These are phyloP conservation scores for Tetrapyrgos nigripes DNA, from an alignment of 1,284 basidiomycete genomes.

Conservation along the genomic window DNA sequence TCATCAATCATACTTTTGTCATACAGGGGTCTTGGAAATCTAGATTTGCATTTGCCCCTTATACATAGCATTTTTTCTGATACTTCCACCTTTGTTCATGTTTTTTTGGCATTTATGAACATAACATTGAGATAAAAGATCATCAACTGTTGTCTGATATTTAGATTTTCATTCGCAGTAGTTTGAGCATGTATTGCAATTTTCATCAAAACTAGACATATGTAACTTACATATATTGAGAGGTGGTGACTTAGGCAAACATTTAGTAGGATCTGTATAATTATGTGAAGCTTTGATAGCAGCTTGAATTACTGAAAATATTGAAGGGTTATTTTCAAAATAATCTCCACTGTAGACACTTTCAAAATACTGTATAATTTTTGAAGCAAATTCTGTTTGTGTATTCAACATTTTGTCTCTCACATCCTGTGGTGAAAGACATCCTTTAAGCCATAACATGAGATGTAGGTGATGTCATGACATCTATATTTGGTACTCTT, in stretches of 20 bases:
- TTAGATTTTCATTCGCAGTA: background rate
- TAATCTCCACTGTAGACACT: constrained; percentile 19
- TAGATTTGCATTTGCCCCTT: constrained; percentile 28
- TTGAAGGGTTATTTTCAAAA: too few relatives aligned
- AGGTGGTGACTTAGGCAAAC: constrained; percentile 17
- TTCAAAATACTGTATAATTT: constrained; percentile 23
- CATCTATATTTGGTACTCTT: too few relatives aligned
- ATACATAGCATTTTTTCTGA: constrained; percentile 4
- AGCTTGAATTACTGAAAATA: background rate
- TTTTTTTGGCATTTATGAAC: constrained; percentile 19
- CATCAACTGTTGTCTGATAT: background rate
- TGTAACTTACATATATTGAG: background rate
- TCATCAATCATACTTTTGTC: constrained; percentile 25
- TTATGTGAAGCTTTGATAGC: too few relatives aligned
- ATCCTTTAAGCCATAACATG: constrained; percentile 34
- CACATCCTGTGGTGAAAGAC: constrained; percentile 32
- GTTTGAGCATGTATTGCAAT: background rate
- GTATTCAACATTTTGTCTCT: constrained; percentile 25
- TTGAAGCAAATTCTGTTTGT: constrained; percentile 20
- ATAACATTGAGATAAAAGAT: constrained; percentile 4
- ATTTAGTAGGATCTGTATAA: constrained; percentile 14
- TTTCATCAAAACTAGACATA: too few relatives aligned
- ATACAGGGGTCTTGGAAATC: constrained; percentile 32
- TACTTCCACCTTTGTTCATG: background rate
- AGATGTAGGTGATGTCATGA: constrained; percentile 40